Base-by-base conservation (phyloP, 495 filamentous ascomycete genomes). In the Hypoxylon intermedium region DNA sequence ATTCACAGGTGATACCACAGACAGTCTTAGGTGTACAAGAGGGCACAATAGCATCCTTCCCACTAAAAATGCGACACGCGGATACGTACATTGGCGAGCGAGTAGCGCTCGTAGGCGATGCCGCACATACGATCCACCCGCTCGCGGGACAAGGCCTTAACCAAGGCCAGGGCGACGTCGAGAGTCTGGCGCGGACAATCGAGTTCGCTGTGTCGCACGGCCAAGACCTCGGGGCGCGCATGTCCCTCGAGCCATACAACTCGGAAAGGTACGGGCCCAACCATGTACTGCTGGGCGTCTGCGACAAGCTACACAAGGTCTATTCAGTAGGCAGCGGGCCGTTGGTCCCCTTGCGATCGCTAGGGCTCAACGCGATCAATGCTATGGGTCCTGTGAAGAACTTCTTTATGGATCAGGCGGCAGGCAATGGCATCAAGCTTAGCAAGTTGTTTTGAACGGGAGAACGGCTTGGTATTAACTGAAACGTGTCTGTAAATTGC, bases 71-170 rank as follows among this genome's bases (percentile, higher is more conserved):
- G 80, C 84, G 93, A 6, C 95, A 98, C 67, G 91, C 94, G 5
- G 88, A 92, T 52, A 90, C 91, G 3, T 98, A 98, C 74, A 90
- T 92, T 55, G 89, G 87, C 1, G 89, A 94, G 59, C 87, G 94
- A 2, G 79, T 96, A 7, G 94, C 92, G 0, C 83, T 98, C 0
- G 84, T 97, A 31, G 94, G 93, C 44, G 94, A 98, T 65, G 94
- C 94, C 2, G 95, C 94, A 6, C 94, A 98, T 70, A 93, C 92
- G 20, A 86, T 96, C 64, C 94, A 98, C 71, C 94, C 94, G 0
- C 84, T 98, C 20, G 94, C 92, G 0, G 94, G 94, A 4, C 94
- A 98, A 71, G 94, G 94, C 1, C 82, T 98, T 12, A 98, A 98
- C 68, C 91, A 95, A 65, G 94, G 94, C 3, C 85, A 96, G 51